Base-by-base conservation (phyloP, 2,329 filamentous ascomycete genomes). In the Alternaria arbusti region DNA sequence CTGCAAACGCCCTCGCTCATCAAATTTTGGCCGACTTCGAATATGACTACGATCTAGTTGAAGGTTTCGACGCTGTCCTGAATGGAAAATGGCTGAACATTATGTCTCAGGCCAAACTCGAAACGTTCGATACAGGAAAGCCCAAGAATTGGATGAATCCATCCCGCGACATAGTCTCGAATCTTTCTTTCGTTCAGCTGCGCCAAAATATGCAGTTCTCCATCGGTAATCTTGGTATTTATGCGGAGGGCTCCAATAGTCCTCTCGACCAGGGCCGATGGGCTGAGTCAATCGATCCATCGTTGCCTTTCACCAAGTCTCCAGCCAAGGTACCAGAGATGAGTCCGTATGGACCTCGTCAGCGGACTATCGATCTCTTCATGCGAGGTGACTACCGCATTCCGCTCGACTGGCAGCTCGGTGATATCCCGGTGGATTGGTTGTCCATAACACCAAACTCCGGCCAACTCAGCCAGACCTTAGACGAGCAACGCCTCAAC, bases 151-250 rank as follows among this genome's bases (percentile, higher is more conserved):
- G 88, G 89, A 88, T 91, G 71, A 88, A 91, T 70, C 87, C 89
- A 1, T 90, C 90, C 86, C 82, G 88, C 26, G 89, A 91, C 70
- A 84, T 85, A 0, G 81, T 89, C 4, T 87, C 88, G 0, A 84
- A 86, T 5, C 81, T 90, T 64, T 78, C 82, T 4, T 88, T 86
- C 59, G 86, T 89, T 2, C 86, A 89, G 71, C 20, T 65, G 12
- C 56, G 58, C 11, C 70, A 72, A 40, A 63, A 70, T 23, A 68
- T 69, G 65, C 63, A 71, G 43, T 69, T 61, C 17, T 66, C 63
- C 0, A 17, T 68, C 3, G 69, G 69, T 2, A 70, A 71, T 43
- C 40, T 72, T 9, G 68, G 70, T 3, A 68, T 70, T 4, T 68
- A 68, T 32, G 66, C 59, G 0, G 68, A 70, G 55, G 67, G 59